Evolutionary conservation across 441 rosid genomes (phyloP).

Genomic region (Populus hybrid): DNA sequence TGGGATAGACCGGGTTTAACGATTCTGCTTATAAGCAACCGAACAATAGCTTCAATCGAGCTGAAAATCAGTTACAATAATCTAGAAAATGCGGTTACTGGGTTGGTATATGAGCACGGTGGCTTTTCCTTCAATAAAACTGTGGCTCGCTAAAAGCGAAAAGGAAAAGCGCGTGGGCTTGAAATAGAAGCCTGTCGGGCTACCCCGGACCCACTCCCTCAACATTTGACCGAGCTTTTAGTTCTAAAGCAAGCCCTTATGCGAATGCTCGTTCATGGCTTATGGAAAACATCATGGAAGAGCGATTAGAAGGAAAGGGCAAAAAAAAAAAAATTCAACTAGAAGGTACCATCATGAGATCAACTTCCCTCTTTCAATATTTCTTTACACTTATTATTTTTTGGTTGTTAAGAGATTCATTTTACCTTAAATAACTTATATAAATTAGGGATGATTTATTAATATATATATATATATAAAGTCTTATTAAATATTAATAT

Average conservation of each 20-base stretch:
- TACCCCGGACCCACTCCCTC: neutral
- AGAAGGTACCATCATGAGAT: neutral
- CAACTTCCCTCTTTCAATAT: neutral
- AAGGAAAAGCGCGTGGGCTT: conserved; percentile 22
- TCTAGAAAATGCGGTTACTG: neutral
- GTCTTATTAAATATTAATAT: too few species aligned
- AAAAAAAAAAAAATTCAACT: too few species aligned
- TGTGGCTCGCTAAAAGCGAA: neutral
- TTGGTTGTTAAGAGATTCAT: neutral
- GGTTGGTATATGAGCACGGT: neutral
- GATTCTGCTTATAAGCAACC: too few species aligned
- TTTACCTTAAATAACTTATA: too few species aligned
- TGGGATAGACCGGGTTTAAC: too few species aligned
- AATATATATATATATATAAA: too few species aligned
- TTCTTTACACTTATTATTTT: too few species aligned
- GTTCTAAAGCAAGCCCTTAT: neutral
- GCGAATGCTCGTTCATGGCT: neutral
- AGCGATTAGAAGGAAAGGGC: neutral
- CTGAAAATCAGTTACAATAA: neutral
- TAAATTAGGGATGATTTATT: too few species aligned
- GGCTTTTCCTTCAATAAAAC: neutral
- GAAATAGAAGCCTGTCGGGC: conserved; percentile 18
- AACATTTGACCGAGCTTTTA: neutral
- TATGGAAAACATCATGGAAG: neutral
- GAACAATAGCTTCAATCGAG: neutral